Conservation (phyloP, 345 rosid species). For the Camelina laxa region DNA sequence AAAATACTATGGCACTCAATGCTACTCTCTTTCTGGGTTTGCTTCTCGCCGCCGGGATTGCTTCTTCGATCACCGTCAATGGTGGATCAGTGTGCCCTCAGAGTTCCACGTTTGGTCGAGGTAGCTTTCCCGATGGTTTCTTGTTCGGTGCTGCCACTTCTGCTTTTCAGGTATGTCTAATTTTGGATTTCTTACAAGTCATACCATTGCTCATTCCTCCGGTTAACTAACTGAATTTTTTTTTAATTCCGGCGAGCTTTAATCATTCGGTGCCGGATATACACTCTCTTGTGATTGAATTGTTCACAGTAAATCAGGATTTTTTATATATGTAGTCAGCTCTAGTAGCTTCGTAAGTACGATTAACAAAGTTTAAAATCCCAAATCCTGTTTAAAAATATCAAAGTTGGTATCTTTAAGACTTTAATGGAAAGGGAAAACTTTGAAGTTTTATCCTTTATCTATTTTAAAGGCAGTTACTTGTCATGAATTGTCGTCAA, state of each 20-base stretch:
- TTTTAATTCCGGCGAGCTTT: background rate
- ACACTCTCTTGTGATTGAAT: background rate
- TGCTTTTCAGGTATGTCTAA: slow-evolving; percentile 45
- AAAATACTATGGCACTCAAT: slow-evolving; percentile 24
- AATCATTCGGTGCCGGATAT: background rate
- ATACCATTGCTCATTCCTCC: slow-evolving; percentile 1
- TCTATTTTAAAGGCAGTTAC: background rate
- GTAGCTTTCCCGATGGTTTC: slow-evolving; percentile 46
- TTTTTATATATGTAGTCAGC: too few species aligned
- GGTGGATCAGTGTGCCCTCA: slow-evolving; percentile 33
- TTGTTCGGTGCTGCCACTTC: slow-evolving; percentile 47
- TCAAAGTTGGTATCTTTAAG: background rate
- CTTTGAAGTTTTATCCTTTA: slow-evolving; percentile 17
- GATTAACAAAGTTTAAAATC: slow-evolving; percentile 1
- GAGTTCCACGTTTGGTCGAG: slow-evolving; percentile 41
- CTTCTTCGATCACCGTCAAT: slow-evolving; percentile 31
- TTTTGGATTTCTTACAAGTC: slow-evolving; percentile 15
- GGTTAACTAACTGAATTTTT: background rate
- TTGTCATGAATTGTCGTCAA: slow-evolving; percentile 6
- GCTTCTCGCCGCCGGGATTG: slow-evolving; percentile 21
- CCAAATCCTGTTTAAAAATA: slow-evolving; percentile 1
- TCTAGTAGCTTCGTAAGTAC: slow-evolving; percentile 5
- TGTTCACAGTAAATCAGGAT: too few species aligned
- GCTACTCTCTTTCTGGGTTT: slow-evolving; percentile 38
- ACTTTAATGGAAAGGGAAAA: background rate